Conservation (phyloP, 1,284 basidiomycete genomes). For the Melampsora americana region DNA sequence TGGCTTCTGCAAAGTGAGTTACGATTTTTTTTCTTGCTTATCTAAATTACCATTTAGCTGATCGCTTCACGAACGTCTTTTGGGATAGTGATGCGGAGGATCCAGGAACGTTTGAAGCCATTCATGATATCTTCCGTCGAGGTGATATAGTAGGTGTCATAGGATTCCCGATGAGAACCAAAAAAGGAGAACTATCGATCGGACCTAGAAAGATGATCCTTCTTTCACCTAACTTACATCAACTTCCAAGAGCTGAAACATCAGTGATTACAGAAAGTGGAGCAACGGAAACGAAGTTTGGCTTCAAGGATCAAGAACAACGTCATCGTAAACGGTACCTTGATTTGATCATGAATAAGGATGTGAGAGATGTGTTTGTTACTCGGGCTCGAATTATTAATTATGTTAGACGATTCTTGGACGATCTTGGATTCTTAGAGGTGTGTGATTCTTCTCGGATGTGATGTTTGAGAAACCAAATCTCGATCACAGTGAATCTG, state of each 20-base stretch:
- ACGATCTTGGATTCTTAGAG: slow-evolving; percentile 91
- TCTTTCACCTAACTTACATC: slow-evolving; percentile 92
- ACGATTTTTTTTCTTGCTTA: background rate
- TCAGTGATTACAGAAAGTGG: slow-evolving; percentile 45
- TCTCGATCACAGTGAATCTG: background rate
- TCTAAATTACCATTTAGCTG: background rate
- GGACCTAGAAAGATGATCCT: slow-evolving; percentile 76
- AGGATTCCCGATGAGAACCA: slow-evolving; percentile 84
- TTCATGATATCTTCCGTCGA: slow-evolving; percentile 83
- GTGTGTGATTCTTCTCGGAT: slow-evolving; percentile 4
- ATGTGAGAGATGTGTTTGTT: slow-evolving; percentile 86
- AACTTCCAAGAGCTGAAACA: slow-evolving; percentile 62
- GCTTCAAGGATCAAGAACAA: slow-evolving; percentile 92
- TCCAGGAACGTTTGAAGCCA: slow-evolving; percentile 67
- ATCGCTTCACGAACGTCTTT: background rate
- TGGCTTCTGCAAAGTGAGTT: slow-evolving; percentile 81
- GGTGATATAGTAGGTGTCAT: slow-evolving; percentile 94
- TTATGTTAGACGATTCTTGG: slow-evolving; percentile 68
- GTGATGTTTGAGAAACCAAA: background rate
- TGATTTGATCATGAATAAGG: slow-evolving; percentile 91
- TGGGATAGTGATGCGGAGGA: slow-evolving; percentile 57
- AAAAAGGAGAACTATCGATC: slow-evolving; percentile 94
- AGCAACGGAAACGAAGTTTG: slow-evolving; percentile 53
- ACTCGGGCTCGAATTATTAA: slow-evolving; percentile 63
- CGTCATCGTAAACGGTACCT: slow-evolving; percentile 98